Conservation (phyloP, 352 stramenopile genomes). For the Phytophthora crassamura region DNA sequence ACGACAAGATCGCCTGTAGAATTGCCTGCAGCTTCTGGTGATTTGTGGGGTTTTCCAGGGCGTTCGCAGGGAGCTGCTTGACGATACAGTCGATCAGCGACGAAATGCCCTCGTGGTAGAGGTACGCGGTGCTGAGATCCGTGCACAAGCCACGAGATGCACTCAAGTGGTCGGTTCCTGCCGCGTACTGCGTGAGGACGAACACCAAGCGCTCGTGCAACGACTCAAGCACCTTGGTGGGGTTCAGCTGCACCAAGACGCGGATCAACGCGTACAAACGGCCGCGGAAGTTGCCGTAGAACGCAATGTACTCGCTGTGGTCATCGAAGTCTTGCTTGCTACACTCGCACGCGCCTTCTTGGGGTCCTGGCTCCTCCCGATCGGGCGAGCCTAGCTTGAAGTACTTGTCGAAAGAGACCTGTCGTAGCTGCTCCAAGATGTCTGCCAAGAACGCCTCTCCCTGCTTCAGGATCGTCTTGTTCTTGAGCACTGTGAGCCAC, state of each 20-base stretch:
- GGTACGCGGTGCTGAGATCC: constrained; percentile 63
- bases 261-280: constrained; percentile 82
- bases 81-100: constrained; percentile 77
- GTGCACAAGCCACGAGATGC: constrained; percentile 57
- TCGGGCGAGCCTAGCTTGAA: constrained; percentile 80
- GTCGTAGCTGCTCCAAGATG: constrained; percentile 55
- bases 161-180: constrained; percentile 60
- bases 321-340: constrained; percentile 79
- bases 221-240: constrained; percentile 55
- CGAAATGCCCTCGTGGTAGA: constrained; percentile 83
- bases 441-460: constrained; percentile 44
- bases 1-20: constrained; percentile 63
- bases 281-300: constrained; percentile 83
- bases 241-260: constrained; percentile 64
- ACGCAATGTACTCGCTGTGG: constrained; percentile 71
- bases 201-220: constrained; percentile 66
- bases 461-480: constrained; percentile 63
- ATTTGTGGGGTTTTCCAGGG: constrained; percentile 52
- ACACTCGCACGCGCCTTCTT: constrained; percentile 46
- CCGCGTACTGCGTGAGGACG: constrained; percentile 55
- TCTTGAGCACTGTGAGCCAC: constrained; percentile 78
- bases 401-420: constrained; percentile 81
- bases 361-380: constrained; percentile 40
- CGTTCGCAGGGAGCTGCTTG: constrained; percentile 64
- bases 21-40: constrained; percentile 51